These are phyloP conservation scores for Elaeis guineensis DNA, from an alignment of 176 grass and related monocot genomes.

Conservation along the genomic window DNA sequence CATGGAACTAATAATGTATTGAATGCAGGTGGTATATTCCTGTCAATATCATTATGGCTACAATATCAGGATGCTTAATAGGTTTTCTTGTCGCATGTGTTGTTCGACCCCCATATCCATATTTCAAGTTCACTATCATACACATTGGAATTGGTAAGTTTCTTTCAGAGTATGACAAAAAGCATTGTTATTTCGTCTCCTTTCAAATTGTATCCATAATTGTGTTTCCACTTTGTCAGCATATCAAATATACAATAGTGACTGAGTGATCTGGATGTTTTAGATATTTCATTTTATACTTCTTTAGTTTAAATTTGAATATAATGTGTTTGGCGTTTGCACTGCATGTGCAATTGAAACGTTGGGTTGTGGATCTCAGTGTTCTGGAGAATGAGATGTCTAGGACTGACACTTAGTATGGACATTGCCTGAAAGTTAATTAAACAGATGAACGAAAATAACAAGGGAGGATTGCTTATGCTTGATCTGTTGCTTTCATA, in stretches of 20 bases:
- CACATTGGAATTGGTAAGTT: conserved; percentile 90
- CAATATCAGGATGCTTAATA: conserved; percentile 73
- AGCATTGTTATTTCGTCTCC: neutral
- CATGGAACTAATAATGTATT: neutral
- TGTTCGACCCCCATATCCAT: conserved; percentile 84
- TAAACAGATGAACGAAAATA: no score
- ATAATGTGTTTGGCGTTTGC: no score
- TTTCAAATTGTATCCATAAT: neutral
- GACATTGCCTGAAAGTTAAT: no score
- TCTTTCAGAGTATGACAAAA: conserved; percentile 10
- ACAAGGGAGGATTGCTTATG: no score
- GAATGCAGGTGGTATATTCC: conserved; percentile 97
- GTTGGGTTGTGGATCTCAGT: no score
- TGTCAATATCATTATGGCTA: conserved; percentile 75
- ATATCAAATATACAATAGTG: no score
- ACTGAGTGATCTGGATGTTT: neutral
- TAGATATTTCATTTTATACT: neutral
- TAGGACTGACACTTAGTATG: no score
- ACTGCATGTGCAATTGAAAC: no score
- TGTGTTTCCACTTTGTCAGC: no score
- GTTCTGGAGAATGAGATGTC: no score
- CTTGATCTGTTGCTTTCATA: no score
- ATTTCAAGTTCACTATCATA: conserved; percentile 97
- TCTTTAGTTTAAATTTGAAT: no score
- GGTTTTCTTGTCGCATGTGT: conserved; percentile 83